Evolutionary conservation across 768 basidiomycete species (phyloP).

Genomic region (Mrakia gelida): DNA sequence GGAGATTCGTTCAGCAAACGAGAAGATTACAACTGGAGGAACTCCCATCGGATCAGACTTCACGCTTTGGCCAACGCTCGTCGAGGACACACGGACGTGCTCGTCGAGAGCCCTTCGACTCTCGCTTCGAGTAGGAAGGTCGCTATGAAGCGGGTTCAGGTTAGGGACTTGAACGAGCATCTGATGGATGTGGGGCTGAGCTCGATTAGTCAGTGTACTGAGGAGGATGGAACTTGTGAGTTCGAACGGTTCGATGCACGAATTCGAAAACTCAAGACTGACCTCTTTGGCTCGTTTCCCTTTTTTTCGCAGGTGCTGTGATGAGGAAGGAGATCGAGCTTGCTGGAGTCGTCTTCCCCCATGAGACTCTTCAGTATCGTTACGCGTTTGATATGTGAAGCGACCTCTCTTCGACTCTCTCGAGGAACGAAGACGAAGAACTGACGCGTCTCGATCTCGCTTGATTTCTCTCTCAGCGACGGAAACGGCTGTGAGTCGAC

Average conservation of each 20-base stretch:
- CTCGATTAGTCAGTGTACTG: conserved; percentile 19
- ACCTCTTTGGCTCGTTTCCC: background rate
- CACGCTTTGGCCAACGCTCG: conserved; percentile 11
- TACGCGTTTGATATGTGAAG: background rate
- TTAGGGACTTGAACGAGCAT: conserved; percentile 9
- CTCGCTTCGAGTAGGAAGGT: background rate
- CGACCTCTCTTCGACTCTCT: background rate
- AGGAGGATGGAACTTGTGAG: conserved; percentile 24
- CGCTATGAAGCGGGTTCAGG: background rate
- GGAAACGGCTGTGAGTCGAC: conserved; percentile 21
- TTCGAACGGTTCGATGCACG: background rate
- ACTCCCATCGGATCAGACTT: conserved; percentile 15
- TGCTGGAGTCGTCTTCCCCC: background rate
- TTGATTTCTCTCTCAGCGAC: background rate
- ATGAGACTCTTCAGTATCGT: background rate
- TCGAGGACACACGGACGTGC: conserved; percentile 8
- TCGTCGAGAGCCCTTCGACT: background rate
- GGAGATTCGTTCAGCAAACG: conserved; percentile 8
- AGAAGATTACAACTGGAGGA: conserved; percentile 20
- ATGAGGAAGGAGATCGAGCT: conserved; percentile 4
- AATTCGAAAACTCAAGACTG: background rate
- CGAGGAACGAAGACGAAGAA: background rate
- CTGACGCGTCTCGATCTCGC: background rate
- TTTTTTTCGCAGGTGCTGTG: background rate
- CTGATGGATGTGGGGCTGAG: conserved; percentile 27